Evolutionary conservation across 2,329 filamentous ascomycete genomes (phyloP).

Genomic region (Microascus cirrosus): DNA sequence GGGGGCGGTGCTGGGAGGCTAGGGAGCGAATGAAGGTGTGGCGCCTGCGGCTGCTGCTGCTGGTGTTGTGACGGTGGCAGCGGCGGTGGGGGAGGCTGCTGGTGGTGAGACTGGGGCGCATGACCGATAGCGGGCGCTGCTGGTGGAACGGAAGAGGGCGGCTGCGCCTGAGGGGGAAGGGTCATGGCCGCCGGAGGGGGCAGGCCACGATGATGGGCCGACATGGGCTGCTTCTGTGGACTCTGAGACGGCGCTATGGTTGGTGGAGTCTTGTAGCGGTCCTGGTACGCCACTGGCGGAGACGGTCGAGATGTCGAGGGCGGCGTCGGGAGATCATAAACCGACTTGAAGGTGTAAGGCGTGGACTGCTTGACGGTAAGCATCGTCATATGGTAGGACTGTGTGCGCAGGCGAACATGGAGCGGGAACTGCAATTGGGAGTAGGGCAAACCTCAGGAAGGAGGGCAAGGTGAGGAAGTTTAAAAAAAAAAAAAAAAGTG

Average conservation of each 20-base stretch:
- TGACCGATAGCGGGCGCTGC: slow-evolving; percentile 5
- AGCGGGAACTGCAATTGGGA: slow-evolving; percentile 3
- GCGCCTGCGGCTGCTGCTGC: slow-evolving; percentile 16
- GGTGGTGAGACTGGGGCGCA: slow-evolving; percentile 6
- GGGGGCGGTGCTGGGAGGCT: slow-evolving; percentile 53
- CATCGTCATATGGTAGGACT: slow-evolving; percentile 22
- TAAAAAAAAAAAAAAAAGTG: too few relatives aligned
- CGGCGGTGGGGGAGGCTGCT: slow-evolving; percentile 7
- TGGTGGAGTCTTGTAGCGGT: slow-evolving; percentile 29
- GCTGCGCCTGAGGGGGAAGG: slow-evolving; percentile 36
- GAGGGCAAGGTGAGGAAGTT: slow-evolving; percentile 7
- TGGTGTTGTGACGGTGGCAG: slow-evolving; percentile 14
- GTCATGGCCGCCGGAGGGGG: slow-evolving; percentile 58
- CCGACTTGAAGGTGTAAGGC: slow-evolving; percentile 46
- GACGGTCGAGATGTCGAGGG: slow-evolving; percentile 43
- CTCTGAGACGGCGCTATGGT: slow-evolving; percentile 31
- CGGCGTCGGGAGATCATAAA: slow-evolving; percentile 52
- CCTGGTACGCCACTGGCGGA: slow-evolving; percentile 39
- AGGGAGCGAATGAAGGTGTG: slow-evolving; percentile 19
- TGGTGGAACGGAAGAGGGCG: slow-evolving; percentile 11
- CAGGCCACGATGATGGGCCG: slow-evolving; percentile 57
- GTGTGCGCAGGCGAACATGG: slow-evolving; percentile 23
- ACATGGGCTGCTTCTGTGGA: slow-evolving; percentile 48
- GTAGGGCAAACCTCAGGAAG: slow-evolving; percentile 6
- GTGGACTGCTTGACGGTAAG: slow-evolving; percentile 50